Conservation (phyloP, 1,139 yeast genomes). For the Pichia sp. region DNA sequence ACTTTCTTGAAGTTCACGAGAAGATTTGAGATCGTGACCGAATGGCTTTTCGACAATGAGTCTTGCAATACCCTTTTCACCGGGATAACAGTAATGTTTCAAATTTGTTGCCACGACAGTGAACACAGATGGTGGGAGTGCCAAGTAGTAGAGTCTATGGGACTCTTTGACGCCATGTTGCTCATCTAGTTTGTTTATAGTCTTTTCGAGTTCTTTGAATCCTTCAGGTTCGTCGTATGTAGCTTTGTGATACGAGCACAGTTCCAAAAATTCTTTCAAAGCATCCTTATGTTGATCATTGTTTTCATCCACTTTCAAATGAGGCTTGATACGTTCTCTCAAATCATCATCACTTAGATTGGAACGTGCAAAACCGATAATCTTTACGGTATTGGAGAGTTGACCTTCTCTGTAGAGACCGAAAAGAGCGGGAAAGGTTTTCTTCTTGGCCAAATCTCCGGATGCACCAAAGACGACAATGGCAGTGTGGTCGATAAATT, state of each 20-base stretch:
- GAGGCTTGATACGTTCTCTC: slow-evolving; percentile 55
- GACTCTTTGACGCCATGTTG: slow-evolving; percentile 39
- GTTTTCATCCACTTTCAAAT: slow-evolving; percentile 50
- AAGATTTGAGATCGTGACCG: slow-evolving; percentile 81
- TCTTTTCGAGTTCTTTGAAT: slow-evolving; percentile 47
- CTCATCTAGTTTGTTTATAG: slow-evolving; percentile 54
- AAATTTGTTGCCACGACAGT: slow-evolving; percentile 69
- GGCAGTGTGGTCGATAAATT: slow-evolving; percentile 58
- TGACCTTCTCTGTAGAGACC: slow-evolving; percentile 75
- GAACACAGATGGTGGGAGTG: slow-evolving; percentile 92
- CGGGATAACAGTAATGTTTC: slow-evolving; percentile 62
- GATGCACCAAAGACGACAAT: slow-evolving; percentile 94
- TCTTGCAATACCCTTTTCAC: slow-evolving; percentile 52
- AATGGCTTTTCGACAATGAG: slow-evolving; percentile 95
- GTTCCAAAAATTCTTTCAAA: slow-evolving; percentile 55
- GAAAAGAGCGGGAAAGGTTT: slow-evolving; percentile 79
- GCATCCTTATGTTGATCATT: slow-evolving; percentile 28
- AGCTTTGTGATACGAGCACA: slow-evolving; percentile 67
- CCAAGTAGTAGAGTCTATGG: slow-evolving; percentile 82
- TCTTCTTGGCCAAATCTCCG: slow-evolving; percentile 95
- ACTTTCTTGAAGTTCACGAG: slow-evolving; percentile 67
- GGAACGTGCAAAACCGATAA: slow-evolving; percentile 91
- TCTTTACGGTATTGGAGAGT: slow-evolving; percentile 60
- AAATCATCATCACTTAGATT: slow-evolving; percentile 60
- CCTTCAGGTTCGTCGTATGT: slow-evolving; percentile 78